Conservation (phyloP, 2,329 filamentous ascomycete genomes). For the Hypoxylon sp. region DNA sequence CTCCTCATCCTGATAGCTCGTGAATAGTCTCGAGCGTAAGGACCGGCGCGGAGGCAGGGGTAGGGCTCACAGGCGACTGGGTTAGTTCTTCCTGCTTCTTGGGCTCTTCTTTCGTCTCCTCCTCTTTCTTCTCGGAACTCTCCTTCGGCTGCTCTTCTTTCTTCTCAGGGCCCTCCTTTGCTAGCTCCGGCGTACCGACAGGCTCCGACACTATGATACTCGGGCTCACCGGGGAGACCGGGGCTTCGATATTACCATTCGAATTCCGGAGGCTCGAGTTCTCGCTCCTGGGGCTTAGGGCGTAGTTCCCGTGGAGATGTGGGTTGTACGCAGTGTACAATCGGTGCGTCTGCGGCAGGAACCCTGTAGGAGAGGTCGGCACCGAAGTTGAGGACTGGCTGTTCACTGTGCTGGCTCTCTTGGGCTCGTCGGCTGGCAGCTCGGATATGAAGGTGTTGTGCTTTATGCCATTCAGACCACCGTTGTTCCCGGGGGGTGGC, state of each 20-base stretch:
- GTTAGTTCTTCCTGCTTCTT: neutral
- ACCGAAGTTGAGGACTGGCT: neutral
- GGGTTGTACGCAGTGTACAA: constrained; percentile 42
- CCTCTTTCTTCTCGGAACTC: neutral
- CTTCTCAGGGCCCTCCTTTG: neutral
- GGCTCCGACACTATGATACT: constrained; percentile 2
- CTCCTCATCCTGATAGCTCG: constrained; percentile 11
- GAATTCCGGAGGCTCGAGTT: neutral
- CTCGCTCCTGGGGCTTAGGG: constrained; percentile 1
- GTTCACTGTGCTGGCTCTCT: neutral
- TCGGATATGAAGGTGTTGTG: constrained; percentile 36
- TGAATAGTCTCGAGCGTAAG: neutral
- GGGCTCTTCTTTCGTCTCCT: neutral
- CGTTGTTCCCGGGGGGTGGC: neutral
- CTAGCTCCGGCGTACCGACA: neutral
- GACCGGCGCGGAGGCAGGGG: too few relatives aligned
- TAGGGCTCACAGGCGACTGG: neutral
- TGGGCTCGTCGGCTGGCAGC: constrained; percentile 40
- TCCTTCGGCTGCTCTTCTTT: neutral
- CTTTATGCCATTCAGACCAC: neutral
- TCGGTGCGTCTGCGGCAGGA: constrained; percentile 5
- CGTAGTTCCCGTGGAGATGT: constrained; percentile 36
- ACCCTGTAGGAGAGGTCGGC: constrained; percentile 1
- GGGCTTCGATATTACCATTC: neutral
- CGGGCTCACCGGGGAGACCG: constrained; percentile 8